Evolutionary conservation across 805 yeast species (phyloP).

Genomic region (Myxozyma vanderwaltii): DNA sequence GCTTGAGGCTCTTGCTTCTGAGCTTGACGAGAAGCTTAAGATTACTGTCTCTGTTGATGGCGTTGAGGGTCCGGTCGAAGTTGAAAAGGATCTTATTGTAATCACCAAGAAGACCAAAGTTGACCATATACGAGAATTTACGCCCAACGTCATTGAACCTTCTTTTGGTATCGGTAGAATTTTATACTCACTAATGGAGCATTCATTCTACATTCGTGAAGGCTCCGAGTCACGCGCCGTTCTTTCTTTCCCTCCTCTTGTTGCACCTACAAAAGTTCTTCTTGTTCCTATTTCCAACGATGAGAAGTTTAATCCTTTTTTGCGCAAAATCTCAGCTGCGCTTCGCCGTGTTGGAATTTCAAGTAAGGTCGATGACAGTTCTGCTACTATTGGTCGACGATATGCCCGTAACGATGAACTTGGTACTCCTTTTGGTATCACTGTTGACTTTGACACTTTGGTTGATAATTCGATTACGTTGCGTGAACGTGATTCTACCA

Average conservation of each 20-base stretch:
- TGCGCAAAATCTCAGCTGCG: constrained; percentile 64
- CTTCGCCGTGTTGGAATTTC: constrained; percentile 84
- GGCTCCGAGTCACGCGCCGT: constrained; percentile 88
- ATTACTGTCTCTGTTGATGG: constrained; percentile 70
- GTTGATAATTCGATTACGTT: constrained; percentile 86
- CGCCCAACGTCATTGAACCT: constrained; percentile 98
- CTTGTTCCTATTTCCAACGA: constrained; percentile 91
- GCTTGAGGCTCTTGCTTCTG: constrained; percentile 72
- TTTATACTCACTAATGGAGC: constrained; percentile 89
- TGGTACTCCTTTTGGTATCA: constrained; percentile 98
- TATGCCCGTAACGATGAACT: constrained; percentile 97
- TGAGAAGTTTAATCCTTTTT: constrained; percentile 73
- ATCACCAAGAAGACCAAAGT: constrained; percentile 78
- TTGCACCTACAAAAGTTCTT: constrained; percentile 96
- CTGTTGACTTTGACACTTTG: constrained; percentile 91
- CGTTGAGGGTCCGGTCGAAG: constrained; percentile 60
- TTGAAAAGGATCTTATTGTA: constrained; percentile 69
- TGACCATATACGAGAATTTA: constrained; percentile 91
- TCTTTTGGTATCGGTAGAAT: constrained; percentile 99
- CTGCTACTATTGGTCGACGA: constrained; percentile 97
- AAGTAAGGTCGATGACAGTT: constrained; percentile 94
- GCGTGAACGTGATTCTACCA: constrained; percentile 96
- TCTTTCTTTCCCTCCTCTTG: constrained; percentile 87
- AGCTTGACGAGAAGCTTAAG: constrained; percentile 62
- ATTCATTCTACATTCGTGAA: constrained; percentile 91